These are phyloP conservation scores for Wickerhamiella australiensis DNA, from an alignment of 805 yeast genomes.

Conservation along the genomic window DNA sequence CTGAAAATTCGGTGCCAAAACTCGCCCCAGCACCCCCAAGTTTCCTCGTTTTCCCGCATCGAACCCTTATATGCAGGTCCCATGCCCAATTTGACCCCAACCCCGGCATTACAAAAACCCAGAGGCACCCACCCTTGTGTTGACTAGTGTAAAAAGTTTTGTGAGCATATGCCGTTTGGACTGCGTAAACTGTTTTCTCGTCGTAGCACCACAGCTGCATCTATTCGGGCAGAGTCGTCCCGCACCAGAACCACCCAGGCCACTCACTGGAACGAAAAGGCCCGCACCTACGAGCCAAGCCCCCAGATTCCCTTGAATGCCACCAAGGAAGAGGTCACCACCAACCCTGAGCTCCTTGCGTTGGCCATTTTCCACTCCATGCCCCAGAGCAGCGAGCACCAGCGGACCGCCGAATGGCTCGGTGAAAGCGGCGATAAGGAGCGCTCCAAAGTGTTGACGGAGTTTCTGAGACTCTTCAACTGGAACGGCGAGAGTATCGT, in stretches of 20 bases:
- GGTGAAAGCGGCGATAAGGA: conserved; percentile 10
- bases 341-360: conserved; percentile 11
- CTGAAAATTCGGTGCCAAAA: no score
- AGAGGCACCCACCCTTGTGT: background rate
- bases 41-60: no score
- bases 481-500: conserved; percentile 43
- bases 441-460: conserved; percentile 23
- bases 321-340: conserved; percentile 8
- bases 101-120: conserved; percentile 10
- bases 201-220: conserved; percentile 2
- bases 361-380: conserved; percentile 14
- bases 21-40: no score
- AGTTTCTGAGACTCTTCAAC: conserved; percentile 32
- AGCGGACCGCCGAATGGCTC: conserved; percentile 15
- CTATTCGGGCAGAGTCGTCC: conserved; percentile 5
- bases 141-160: background rate
- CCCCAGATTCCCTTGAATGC: conserved; percentile 8
- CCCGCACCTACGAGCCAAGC: conserved; percentile 10
- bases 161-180: conserved; percentile 7
- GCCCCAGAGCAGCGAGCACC: conserved; percentile 11
- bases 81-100: conserved; percentile 4
- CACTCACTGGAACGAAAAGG: conserved; percentile 14
- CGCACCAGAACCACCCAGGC: conserved; percentile 7
- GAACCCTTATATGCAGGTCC: conserved; percentile 1
- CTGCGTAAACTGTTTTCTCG: conserved; percentile 8